These are phyloP conservation scores for Pythium phragmiticola DNA, from an alignment of 352 stramenopile genomes.

Conservation along the genomic window DNA sequence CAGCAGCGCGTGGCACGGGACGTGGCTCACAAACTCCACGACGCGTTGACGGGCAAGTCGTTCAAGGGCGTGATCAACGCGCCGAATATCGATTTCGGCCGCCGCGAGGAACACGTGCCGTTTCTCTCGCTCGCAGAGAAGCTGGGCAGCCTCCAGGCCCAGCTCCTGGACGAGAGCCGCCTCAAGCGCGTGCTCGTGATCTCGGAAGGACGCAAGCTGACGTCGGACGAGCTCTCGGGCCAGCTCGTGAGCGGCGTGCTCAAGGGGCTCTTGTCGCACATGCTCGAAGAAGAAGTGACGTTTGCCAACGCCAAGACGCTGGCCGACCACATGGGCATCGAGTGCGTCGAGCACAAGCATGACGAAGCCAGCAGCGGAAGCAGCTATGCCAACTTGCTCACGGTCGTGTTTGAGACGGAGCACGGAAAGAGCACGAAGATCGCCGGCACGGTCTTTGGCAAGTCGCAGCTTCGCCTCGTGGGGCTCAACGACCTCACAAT, in stretches of 20 bases:
- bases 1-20: conserved; percentile 92
- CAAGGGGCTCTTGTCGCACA: conserved; percentile 89
- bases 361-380: conserved; percentile 54
- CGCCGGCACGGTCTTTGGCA: conserved; percentile 89
- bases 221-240: conserved; percentile 74
- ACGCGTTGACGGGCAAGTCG: conserved; percentile 90
- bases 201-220: conserved; percentile 77
- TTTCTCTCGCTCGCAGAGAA: conserved; percentile 91
- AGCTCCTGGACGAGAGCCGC: conserved; percentile 76
- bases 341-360: conserved; percentile 89
- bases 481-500: conserved; percentile 88
- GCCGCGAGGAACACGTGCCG: conserved; percentile 72
- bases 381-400: conserved; percentile 90
- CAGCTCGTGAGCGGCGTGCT: conserved; percentile 88
- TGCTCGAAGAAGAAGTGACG: conserved; percentile 91
- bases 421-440: conserved; percentile 79
- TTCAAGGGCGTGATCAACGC: conserved; percentile 96
- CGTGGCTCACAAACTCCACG: conserved; percentile 89
- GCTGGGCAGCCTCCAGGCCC: conserved; percentile 86
- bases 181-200: conserved; percentile 73
- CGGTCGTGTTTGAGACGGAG: conserved; percentile 91
- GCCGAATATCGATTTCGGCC: conserved; percentile 89
- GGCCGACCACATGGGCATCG: conserved; percentile 88
- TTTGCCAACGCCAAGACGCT: conserved; percentile 86
- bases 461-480: conserved; percentile 85